Conservation (phyloP, 495 filamentous ascomycete species). For the Geoglossum glabrum region DNA sequence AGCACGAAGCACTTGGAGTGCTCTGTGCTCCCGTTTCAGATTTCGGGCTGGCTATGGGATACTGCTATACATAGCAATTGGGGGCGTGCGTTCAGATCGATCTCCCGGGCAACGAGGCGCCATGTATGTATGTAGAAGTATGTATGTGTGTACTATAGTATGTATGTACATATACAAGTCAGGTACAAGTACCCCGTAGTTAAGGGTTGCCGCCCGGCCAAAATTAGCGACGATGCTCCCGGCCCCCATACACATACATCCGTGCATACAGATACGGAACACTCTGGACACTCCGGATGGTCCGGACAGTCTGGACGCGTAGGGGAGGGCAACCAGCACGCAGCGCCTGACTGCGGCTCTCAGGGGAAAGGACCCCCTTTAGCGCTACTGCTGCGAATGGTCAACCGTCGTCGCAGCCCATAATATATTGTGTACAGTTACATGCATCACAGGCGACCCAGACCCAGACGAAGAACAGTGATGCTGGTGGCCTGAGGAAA, state of each 20-base stretch:
- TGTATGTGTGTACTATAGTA: too few species aligned
- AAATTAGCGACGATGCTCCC: background rate
- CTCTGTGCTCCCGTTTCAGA: too few species aligned
- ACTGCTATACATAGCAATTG: background rate
- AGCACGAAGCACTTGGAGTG: too few species aligned
- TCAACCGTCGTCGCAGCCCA: background rate
- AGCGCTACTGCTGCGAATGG: background rate
- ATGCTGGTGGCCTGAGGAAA: background rate
- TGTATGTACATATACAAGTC: too few species aligned
- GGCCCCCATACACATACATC: background rate
- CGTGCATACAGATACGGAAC: too few species aligned
- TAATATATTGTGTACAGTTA: background rate
- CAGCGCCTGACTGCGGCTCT: background rate
- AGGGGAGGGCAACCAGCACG: too few species aligned
- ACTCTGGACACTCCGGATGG: too few species aligned
- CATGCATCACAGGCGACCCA: background rate
- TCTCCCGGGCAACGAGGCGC: background rate
- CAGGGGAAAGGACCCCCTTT: background rate
- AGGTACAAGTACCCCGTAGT: too few species aligned
- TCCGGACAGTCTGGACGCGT: too few species aligned
- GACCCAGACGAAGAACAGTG: background rate
- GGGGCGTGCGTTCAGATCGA: background rate
- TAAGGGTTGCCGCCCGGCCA: background rate
- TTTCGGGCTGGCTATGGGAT: background rate
- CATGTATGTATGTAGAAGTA: too few species aligned